Percentiles rank a stretch among this genome's conserved stretches.
Conservation (phyloP, 352 stramenopile genomes). For the Pythium apleroticum region DNA sequence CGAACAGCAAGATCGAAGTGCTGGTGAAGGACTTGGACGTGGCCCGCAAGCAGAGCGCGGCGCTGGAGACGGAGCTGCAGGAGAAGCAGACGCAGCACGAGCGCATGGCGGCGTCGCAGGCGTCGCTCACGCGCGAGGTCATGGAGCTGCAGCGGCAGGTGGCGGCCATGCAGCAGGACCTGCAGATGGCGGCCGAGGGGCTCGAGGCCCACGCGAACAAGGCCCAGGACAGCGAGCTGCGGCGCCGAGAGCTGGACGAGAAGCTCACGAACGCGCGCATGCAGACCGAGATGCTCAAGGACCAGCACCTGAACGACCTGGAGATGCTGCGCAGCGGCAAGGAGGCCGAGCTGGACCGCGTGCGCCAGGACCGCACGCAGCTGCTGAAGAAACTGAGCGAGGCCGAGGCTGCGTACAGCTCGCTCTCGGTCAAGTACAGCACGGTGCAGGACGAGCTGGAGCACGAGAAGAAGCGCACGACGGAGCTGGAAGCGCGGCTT, state of each 20-base stretch:
- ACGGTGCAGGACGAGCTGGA: slow-evolving; percentile 39
- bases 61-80: slow-evolving; percentile 37
- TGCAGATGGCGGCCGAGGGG: slow-evolving; percentile 63
- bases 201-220: slow-evolving; percentile 66
- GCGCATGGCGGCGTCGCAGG: slow-evolving; percentile 63
- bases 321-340: slow-evolving; percentile 68
- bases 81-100: slow-evolving; percentile 73
- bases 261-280: slow-evolving; percentile 47
- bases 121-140: slow-evolving; percentile 55
- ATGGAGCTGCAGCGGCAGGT: slow-evolving; percentile 68
- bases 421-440: slow-evolving; percentile 32
- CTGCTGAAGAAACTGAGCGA: slow-evolving; percentile 26
- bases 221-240: slow-evolving; percentile 54
- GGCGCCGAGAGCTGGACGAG: slow-evolving; percentile 50
- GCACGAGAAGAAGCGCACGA: slow-evolving; percentile 36
- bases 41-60: slow-evolving; percentile 38
- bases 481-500: slow-evolving; percentile 47
- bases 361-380: slow-evolving; percentile 39
- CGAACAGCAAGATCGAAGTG: slow-evolving; percentile 63
- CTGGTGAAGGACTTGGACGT: slow-evolving; percentile 61
- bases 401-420: slow-evolving; percentile 31
- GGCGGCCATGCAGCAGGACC: slow-evolving; percentile 55
- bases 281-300: slow-evolving; percentile 51
- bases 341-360: slow-evolving; percentile 47
- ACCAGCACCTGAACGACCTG: slow-evolving; percentile 58